Evolutionary conservation across 108 stramenopile genomes (phyloP), one percentile per base, ranked within the genome.

Genomic region (Stephanodiscus triporus): DNA sequence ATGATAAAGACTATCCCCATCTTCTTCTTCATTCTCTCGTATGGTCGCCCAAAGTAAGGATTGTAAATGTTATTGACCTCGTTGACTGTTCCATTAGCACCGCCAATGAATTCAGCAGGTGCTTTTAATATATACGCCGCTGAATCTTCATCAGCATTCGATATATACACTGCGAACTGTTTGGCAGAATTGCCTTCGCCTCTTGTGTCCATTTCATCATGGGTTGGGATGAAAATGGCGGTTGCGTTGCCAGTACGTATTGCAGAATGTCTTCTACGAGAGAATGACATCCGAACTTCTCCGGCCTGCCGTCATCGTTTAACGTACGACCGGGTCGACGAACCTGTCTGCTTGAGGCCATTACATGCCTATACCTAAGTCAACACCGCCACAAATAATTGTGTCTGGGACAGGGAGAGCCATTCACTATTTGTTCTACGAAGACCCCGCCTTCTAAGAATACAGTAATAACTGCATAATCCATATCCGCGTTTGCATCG

Each of bases 171-270:
- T n/a, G 51, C 51, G 20, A 53, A 53, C 23, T 53, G 51, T 20
- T 53, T 53, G 8, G 24, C 23, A 1, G 23, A 9, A 53, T 53
- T 20, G 51, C 14, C 20, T n/a, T 8, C 51, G 23, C 51, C 20
- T 53, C 51, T 20, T n/a, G n/a, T 53, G 6, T 53, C 51, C 14
- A 20, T 53, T 53, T 53, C 51, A 53, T 53, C 51, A 24, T 20
- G 23, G 23, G 51, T 19, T 20, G 51, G 51, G 51, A 53, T 53
- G 20, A 53, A 53, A 20, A 53, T 53, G n/a, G 20, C 2, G 8
- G 51, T 53, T 20, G 51, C 24, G 51, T 26, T 4, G 20, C 51
- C 24, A 26, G 20, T 53, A 53, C 24, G 2, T 19, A 53, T 53
- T 22, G 4, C 6, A 8, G 19, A 22, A 26, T 53, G 51, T 53